Percentiles rank a stretch among this genome's conserved stretches.
Conservation (phyloP, 345 rosid genomes). For the Hevea brasiliensis region DNA sequence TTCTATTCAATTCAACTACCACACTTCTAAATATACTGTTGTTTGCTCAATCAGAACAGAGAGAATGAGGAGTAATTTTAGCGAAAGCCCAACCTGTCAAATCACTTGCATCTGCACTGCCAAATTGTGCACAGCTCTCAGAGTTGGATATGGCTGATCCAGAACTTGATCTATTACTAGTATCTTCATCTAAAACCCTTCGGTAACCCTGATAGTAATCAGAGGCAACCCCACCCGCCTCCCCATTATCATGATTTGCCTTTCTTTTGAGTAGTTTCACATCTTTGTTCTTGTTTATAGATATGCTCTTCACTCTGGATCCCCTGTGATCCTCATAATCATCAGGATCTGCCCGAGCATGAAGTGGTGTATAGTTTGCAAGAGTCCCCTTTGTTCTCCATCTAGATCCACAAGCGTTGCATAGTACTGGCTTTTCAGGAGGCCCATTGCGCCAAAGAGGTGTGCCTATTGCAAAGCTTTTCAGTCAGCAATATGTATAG, state of each 20-base stretch:
- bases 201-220: slow-evolving; percentile 56
- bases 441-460: slow-evolving; percentile 99
- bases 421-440: slow-evolving; percentile 93
- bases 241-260: slow-evolving; percentile 47
- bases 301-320: slow-evolving; percentile 56
- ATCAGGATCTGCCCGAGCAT: slow-evolving; percentile 64
- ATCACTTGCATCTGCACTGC: slow-evolving; percentile 78
- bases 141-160: slow-evolving; percentile 96
- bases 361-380: slow-evolving; percentile 80
- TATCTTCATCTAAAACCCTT: slow-evolving; percentile 71
- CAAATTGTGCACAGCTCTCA: slow-evolving; percentile 92
- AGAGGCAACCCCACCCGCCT: slow-evolving; percentile 37
- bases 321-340: slow-evolving; percentile 59
- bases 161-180: slow-evolving; percentile 93
- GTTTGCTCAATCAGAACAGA: neutral
- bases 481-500: slow-evolving; percentile 22
- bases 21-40: neutral
- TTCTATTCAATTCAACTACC: neutral
- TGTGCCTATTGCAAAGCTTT: slow-evolving; percentile 53
- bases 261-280: slow-evolving; percentile 70
- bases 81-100: slow-evolving; percentile 65
- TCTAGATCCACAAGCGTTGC: slow-evolving; percentile 99
- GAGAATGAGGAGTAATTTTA: neutral
- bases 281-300: slow-evolving; percentile 63
- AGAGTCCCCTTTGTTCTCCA: slow-evolving; percentile 92